Evolutionary conservation across 306 rosid genomes (phyloP), one percentile per base, ranked within the genome.

Genomic region (Prunus fruticosa): DNA sequence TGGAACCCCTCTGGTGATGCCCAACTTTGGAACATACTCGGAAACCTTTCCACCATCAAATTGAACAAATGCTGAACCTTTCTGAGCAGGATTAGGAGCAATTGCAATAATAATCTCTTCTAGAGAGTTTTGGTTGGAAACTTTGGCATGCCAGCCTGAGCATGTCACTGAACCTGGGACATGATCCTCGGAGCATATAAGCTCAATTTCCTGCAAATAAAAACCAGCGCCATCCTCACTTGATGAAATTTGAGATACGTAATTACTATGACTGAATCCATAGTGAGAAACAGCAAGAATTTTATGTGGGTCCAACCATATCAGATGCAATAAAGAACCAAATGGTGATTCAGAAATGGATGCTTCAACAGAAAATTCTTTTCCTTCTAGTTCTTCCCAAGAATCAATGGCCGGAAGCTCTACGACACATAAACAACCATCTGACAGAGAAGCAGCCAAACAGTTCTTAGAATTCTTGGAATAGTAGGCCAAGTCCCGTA

Each of bases 351-450:
- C 88, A 72, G 86, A 75, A 56, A 61, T 69, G 28, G 83, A 84
- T 64, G 89, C 88, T 82, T 91, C 97, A 72, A 89, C 86, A 51
- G 25, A 57, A 78, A 92, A 87, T 69, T 91, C 91, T 69, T 82
- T 91, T 62, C 97, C 93, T 88, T 92, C 99, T 22, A 92, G 85
- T 57, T 92, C 97, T 81, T 95, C 97, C 99, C 99, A 95, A 47
- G 87, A 73, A 76, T 91, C 97, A 88, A 76, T 77, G 25, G 85
- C 84, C 7, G 99, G 97, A 85, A 95, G 88, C 89, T 92, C 97
- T 56, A 86, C 90, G 64, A 83, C 68, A 71, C 92, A 90, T 67
- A 95, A 72, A 75, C 86, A 78, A 32, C 99, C 93, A 85, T 89
- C 86, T 71, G 99, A 90, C 69, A 90, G 84, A 83, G 71, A 87